A percentile compares a stretch with the other conserved stretches of the same genome.
phyloP scores from a whole-genome alignment of 306 rosid genomes.

The Castanopsis chinensis region DNA sequence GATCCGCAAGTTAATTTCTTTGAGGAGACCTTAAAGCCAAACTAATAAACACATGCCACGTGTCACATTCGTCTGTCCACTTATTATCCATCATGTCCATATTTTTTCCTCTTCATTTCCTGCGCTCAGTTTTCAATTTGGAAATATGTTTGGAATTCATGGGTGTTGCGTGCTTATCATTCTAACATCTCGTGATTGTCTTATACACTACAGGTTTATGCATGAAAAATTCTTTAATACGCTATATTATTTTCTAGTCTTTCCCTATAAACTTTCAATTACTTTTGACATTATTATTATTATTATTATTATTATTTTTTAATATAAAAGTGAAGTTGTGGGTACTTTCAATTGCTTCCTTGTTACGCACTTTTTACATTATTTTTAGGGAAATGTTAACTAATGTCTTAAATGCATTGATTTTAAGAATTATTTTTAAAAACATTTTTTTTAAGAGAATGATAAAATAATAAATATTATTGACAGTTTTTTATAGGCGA shows the following conservation, averaged over 20 bases:
- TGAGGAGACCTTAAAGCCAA: too few relatives aligned
- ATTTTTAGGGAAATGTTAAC: too few relatives aligned
- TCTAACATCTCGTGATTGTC: not conserved
- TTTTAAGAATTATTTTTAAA: too few relatives aligned
- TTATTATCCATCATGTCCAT: too few relatives aligned
- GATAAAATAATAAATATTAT: too few relatives aligned
- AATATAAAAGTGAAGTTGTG: not conserved
- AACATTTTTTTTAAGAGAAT: rapidly evolving
- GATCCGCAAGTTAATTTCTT: too few relatives aligned
- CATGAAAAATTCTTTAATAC: not conserved
- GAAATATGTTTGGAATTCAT: not conserved
- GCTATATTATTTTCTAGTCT: not conserved
- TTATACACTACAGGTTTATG: not conserved
- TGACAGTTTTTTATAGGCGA: rapidly evolving
- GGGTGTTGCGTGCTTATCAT: not conserved
- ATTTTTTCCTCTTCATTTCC: too few relatives aligned
- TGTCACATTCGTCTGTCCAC: too few relatives aligned
- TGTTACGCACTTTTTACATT: not conserved
- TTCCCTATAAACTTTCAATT: not conserved
- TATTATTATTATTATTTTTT: not conserved
- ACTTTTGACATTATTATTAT: not conserved
- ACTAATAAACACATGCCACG: too few relatives aligned
- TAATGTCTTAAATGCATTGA: rapidly evolving
- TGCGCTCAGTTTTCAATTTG: not conserved
- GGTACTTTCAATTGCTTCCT: not conserved